These are phyloP conservation scores for Entrophospora sp. DNA, from an alignment of 192 early-diverging fungal genomes.

Conservation along the genomic window DNA sequence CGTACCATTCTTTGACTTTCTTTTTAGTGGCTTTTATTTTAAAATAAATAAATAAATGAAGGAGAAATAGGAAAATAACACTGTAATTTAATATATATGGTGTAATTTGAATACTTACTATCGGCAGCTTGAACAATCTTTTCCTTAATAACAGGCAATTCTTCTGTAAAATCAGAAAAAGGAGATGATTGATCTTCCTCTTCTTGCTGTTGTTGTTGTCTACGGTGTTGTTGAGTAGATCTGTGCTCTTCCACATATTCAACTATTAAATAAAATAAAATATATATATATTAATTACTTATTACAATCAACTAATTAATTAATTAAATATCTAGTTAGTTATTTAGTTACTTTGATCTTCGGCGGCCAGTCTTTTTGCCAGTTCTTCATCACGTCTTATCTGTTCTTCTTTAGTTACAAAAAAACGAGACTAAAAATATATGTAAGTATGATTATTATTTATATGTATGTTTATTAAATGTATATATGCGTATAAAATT, in stretches of 20 bases:
- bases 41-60: neutral
- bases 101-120: conserved; percentile 28
- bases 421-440: conserved; percentile 22
- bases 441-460: neutral
- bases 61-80: neutral
- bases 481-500: too few relatives aligned
- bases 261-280: too few relatives aligned
- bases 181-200: conserved; percentile 26
- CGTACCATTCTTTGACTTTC: conserved; percentile 49
- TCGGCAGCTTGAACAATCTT: conserved; percentile 44
- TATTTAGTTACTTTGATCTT: conserved; percentile 35
- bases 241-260: too few relatives aligned
- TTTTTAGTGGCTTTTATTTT: conserved; percentile 46
- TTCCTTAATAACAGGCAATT: conserved; percentile 50
- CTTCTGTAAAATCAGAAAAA: conserved; percentile 30
- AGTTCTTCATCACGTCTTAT: conserved; percentile 46
- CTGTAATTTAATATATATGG: neutral
- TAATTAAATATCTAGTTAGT: neutral
- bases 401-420: conserved; percentile 39
- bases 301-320: neutral
- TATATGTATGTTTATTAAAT: neutral
- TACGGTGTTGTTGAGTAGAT: conserved; percentile 19
- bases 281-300: too few relatives aligned
- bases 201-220: conserved; percentile 31
- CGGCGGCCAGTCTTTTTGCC: conserved; percentile 38